Base-by-base conservation (phyloP, 1,284 basidiomycete species). In the Leccinum cinnamomeum region DNA sequence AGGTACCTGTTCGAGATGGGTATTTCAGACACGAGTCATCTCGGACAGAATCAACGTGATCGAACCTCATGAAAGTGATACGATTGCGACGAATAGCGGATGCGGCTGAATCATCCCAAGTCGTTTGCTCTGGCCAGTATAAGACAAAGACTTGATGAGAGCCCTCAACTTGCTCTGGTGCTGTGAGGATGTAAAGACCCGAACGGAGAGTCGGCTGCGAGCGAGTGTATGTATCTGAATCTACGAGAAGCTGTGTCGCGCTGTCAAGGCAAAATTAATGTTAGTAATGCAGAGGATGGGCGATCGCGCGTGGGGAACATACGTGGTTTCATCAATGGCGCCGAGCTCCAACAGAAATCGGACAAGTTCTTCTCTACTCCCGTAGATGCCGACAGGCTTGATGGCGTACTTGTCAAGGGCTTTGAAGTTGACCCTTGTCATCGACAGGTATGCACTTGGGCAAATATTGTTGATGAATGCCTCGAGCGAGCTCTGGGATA, bases 41-140 rank as follows among this genome's bases (percentile, higher is more conserved):
- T 23, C 20, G 0, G 28, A 48, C 3, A 53, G 4, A 48, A 30
- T 57, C 2, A 1, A 56, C 12, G 14, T 11, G 7, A 18, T 60
- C 73, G n/a, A 65, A 85, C 86, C 84, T 72, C 82, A 88, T 85
- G 65, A 88, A 88, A 0, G 84, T 86, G 5, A 84, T 73, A 7
- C 85, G 76, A 69, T 86, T 88, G 1, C 82, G 76, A 25, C 76
- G 68, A 46, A 85, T 78, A 3, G 83, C 76, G 0, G 79, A 75
- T 1, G 73, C 59, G 0, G 81, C 79, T 35, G 77, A 73, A 69
- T 86, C 83, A 23, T 82, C 73, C 86, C 87, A 88, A 88, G 85
- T 88, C 0, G 75, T 78, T 41, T 84, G 78, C 65, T 88, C 83
- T 0, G 85, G 86, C 86, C 86, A 88, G 62, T 84, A 86, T 5